Conservation (phyloP, 371 early-diverging fungal species). For the Circinella minor region DNA sequence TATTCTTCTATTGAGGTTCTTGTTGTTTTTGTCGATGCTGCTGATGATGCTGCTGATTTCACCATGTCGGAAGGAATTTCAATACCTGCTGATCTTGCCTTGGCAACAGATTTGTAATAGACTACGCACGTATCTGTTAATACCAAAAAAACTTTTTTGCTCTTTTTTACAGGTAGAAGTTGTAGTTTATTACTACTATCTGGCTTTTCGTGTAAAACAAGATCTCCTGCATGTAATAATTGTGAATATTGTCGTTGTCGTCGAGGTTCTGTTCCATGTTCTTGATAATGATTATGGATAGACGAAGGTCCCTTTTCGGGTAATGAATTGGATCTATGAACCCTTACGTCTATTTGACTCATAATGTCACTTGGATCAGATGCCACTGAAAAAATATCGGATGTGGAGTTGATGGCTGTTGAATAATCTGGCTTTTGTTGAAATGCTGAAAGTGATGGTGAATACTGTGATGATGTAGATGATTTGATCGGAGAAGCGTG, state of each 20-base stretch:
- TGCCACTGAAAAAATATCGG: neutral
- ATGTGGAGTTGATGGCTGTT: neutral
- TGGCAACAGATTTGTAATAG: conserved; percentile 36
- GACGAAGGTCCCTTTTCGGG: neutral
- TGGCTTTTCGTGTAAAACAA: conserved; percentile 20
- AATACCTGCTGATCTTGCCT: conserved; percentile 33
- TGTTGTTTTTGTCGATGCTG: conserved; percentile 12
- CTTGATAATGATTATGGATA: neutral
- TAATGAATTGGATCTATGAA: neutral
- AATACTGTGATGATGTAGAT: neutral
- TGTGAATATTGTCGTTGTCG: neutral
- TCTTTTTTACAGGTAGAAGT: conserved; percentile 14
- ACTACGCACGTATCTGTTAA: conserved; percentile 39
- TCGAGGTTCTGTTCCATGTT: too few species aligned
- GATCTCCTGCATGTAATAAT: conserved; percentile 33
- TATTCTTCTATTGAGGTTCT: conserved; percentile 9
- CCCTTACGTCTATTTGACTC: neutral
- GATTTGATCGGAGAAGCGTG: neutral
- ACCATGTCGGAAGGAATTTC: conserved; percentile 18
- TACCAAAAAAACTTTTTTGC: conserved; percentile 33
- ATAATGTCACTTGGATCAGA: neutral
- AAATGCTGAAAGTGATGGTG: conserved; percentile 1
- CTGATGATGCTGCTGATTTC: neutral
- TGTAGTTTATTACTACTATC: conserved; percentile 19
- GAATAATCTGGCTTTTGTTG: neutral